Evolutionary conservation across 2,329 filamentous ascomycete species (phyloP).

Genomic region (Parasarocladium wereldwijsianum): DNA sequence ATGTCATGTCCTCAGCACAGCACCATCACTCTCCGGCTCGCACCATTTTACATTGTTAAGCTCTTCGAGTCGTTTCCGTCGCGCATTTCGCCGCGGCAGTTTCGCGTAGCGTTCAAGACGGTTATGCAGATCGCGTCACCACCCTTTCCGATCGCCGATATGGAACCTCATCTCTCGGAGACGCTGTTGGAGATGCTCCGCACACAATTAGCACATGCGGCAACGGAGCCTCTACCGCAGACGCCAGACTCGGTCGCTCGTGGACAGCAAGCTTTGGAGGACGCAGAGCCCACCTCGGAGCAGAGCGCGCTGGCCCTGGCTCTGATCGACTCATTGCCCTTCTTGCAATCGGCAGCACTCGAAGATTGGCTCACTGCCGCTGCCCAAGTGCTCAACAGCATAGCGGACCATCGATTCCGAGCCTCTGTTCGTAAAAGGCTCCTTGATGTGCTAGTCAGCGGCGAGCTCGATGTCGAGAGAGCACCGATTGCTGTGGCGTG

Average conservation of each 20-base stretch:
- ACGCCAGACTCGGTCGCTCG: conserved; percentile 21
- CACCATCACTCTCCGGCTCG: conserved; percentile 51
- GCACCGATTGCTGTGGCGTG: conserved; percentile 67
- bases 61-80: conserved; percentile 67
- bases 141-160: conserved; percentile 58
- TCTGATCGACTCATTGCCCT: conserved; percentile 65
- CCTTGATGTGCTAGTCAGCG: conserved; percentile 64
- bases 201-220: conserved; percentile 38
- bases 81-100: conserved; percentile 70
- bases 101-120: conserved; percentile 76
- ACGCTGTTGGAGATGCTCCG: conserved; percentile 67
- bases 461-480: conserved; percentile 80
- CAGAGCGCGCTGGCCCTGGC: conserved; percentile 65
- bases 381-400: conserved; percentile 50
- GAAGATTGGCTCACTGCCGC: conserved; percentile 69
- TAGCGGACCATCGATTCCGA: conserved; percentile 47
- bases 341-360: conserved; percentile 52
- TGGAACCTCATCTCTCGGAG: conserved; percentile 65
- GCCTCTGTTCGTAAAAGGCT: conserved; percentile 55
- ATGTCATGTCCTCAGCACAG: conserved; percentile 70
- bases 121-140: conserved; percentile 70
- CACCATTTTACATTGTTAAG: conserved; percentile 73
- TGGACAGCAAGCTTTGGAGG: conserved; percentile 10
- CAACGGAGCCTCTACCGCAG: conserved; percentile 25
- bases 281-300: conserved; percentile 44